Percentiles rank a stretch among this genome's conserved stretches.
Evolutionary conservation across 2,329 filamentous ascomycete genomes (phyloP).

Genomic region (Colletotrichum sidae): DNA sequence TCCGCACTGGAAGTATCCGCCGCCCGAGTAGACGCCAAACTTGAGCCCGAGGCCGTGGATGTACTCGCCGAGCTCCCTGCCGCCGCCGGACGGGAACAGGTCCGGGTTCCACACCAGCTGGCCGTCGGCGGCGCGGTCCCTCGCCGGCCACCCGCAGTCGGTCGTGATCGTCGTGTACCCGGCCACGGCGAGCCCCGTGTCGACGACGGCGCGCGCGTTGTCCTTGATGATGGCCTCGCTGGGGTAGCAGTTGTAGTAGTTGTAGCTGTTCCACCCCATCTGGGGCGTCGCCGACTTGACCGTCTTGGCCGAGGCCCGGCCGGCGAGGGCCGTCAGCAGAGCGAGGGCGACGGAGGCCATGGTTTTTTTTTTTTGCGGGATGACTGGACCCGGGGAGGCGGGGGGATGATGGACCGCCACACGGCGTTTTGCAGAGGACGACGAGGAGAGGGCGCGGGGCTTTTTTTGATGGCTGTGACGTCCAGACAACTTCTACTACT

Average conservation of each 20-base stretch:
- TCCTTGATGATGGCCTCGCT: conserved; percentile 60
- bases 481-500: too few species aligned
- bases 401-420: too few species aligned
- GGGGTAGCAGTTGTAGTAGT: conserved; percentile 63
- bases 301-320: conserved; percentile 30
- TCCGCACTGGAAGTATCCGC: conserved; percentile 57
- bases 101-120: conserved; percentile 61
- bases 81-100: conserved; percentile 62
- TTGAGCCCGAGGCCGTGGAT: conserved; percentile 61
- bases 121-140: conserved; percentile 54
- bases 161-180: conserved; percentile 68
- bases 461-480: too few species aligned
- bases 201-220: conserved; percentile 65
- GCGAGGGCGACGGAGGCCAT: conserved; percentile 22
- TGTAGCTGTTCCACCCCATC: conserved; percentile 71
- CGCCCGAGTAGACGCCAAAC: conserved; percentile 67
- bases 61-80: conserved; percentile 58
- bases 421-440: too few species aligned
- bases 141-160: conserved; percentile 68
- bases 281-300: conserved; percentile 50
- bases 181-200: conserved; percentile 60
- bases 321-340: conserved; percentile 19
- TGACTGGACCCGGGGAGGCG: neutral
- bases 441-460: too few species aligned
- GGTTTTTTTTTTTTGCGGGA: neutral